Evolutionary conservation across 495 filamentous ascomycete genomes (phyloP), one percentile per base, ranked within the genome.

Genomic region (Penicillium cosmopolitanum): DNA sequence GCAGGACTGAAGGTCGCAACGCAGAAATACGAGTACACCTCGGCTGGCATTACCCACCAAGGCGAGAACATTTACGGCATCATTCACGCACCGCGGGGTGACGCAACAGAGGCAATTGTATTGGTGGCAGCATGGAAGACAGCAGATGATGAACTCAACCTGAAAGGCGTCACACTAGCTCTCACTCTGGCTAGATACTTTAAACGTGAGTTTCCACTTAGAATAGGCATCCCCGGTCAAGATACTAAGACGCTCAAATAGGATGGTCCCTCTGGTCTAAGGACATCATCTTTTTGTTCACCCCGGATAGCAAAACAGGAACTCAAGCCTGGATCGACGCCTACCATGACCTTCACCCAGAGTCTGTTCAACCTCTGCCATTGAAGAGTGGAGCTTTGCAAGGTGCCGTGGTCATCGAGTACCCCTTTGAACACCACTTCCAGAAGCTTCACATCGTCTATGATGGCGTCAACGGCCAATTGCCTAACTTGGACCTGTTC

Each of bases 201-300:
- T 77, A 96, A 95, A 71, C 82, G 89, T 86, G 66, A 48, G 82
- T 71, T 53, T 7, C 38, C 9, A 8, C 28, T 19, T 58, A 35
- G 11, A 5, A 25, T 31, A 44, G 34, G 1, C 28, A 23, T 21
- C 5, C 6, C 2, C 1, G 36, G 11, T 7, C 40, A 47, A 23
- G 13, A 35, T 38, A 54, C 70, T 75, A 47, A 76, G 52, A 18
- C 46, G 10, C 43, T n/a, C 21, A 23, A 15, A 23, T 40, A 90
- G 87, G 92, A 60, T 98, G 95, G 95, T 96, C 92, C 25, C 79
- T 98, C 11, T 98, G 95, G 95, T 97, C 92, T 38, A 98, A 98
- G 75, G 95, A 98, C 61, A 96, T 98, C 64, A 95, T 98, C 48
- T 87, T 98, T 73, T 73, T 98, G 8, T 83, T 98, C 51, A 87